Evolutionary conservation across 169 alveolate species (phyloP), one percentile per base, ranked within the genome.

Genomic region (Plasmodium relictum): DNA sequence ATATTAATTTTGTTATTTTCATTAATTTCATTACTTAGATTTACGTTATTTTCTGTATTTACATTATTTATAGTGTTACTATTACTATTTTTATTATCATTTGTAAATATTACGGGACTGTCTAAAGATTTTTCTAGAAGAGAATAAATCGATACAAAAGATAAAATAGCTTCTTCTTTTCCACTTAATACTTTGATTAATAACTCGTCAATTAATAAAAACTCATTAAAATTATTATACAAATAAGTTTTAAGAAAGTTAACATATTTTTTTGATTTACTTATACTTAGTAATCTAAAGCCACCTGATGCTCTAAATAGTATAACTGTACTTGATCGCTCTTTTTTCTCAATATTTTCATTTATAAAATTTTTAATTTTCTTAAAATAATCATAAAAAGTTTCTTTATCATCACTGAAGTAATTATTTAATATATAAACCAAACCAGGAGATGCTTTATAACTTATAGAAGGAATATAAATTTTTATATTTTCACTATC

Each of bases 151-250:
- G 93, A 88, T 12, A 88, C 88, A 66, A 73, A 88, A 0, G 93
- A 88, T 16, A 74, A 88, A 44, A 88, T 88, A n/a, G 90, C 93
- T 41, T 88, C 93, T 62, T 88, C 93, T 31, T 74, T 76, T 20
- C 93, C 93, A 74, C 89, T 74, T 68, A 88, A 61, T 22, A 88
- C 88, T 4, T 76, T 88, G 9, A 88, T 62, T 26, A 74, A 71
- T 12, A 88, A 72, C 3, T 88, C 62, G 31, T 88, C 93, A 88
- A 74, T 74, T 72, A 88, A 74, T 26, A 76, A 62, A 73, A 68
- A 88, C 6, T 88, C 90, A 7, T 48, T 68, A 50, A 88, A 88
- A 66, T 74, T 41, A 5, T 6, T 45, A 56, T 41, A 44, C 8
- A 88, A 76, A 74, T 74, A 88, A 62, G 24, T 26, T 61, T 76